Evolutionary conservation across 2,329 filamentous ascomycete genomes (phyloP), one percentile per base, ranked within the genome.

Genomic region (Colletotrichum filicis): DNA sequence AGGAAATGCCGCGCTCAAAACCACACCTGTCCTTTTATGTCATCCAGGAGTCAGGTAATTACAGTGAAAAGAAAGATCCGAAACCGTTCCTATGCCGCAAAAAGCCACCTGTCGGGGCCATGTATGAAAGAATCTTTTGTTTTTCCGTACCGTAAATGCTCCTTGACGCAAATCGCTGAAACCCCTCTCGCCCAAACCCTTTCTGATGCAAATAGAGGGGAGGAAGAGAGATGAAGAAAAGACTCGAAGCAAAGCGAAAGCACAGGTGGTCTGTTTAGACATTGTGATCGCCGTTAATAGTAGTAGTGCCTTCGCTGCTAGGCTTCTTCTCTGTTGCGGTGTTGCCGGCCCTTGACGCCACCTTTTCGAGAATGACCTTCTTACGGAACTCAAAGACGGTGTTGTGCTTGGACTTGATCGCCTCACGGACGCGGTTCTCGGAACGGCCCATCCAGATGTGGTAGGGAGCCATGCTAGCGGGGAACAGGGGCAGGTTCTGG

Each of bases 401-500:
- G 58, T 60, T 75, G 26, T 84, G 83, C 79, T 82, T 86, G 76
- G 67, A 85, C 81, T 66, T 83, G 79, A 86, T 84, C 2, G 81
- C 77, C 8, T 81, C 75, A 26, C 80, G 78, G 42, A 86, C 77
- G 77, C 81, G 82, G 53, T 82, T 78, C 71, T 86, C 84, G 68
- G 82, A 83, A 22, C 84, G 79, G 74, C 81, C 75, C 80, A 84
- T 79, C 84, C 84, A 86, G 16, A 79, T 75, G 46, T 76, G 78
- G 28, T 80, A 79, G 1, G 82, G 77, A 0, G 84, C 83, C 19
- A 78, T 80, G 78, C 83, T 85, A 69, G 91, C 82, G 1, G 90
- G 90, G 80, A 87, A 91, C 58, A 92, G 80, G 1, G 89, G 87
- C 79, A 87, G 84, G 79, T 91, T 90, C 63, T 75, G 75, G 56